phyloP scores from a whole-genome alignment of 768 basidiomycete genomes.

The Suillus luteus region DNA sequence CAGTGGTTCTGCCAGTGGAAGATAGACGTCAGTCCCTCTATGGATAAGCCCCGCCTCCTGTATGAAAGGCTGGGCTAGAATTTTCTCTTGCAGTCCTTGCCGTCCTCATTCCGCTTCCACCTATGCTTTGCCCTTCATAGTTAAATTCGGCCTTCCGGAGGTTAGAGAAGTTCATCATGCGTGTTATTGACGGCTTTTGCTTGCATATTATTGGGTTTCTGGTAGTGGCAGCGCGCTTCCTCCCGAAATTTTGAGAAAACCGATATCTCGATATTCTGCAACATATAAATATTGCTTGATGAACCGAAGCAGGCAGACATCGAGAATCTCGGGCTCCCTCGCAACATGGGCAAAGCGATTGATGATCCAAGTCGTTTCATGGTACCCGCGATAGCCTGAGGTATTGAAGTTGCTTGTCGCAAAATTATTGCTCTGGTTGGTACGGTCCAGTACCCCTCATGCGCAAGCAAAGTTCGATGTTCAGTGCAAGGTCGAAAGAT shows the following conservation, averaged over 20 bases:
- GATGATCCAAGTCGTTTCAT: conserved; percentile 99
- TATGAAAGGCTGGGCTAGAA: too few species aligned
- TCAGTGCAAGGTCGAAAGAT: not conserved
- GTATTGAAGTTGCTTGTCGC: conserved; percentile 68
- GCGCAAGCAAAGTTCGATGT: not conserved
- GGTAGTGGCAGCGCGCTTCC: conserved; percentile 97
- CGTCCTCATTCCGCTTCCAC: conserved; percentile 80
- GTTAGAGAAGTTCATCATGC: conserved; percentile 94
- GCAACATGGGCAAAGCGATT: conserved; percentile 99
- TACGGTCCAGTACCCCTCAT: conserved; percentile 9
- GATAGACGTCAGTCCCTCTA: too few species aligned
- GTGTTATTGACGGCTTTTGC: conserved; percentile 99
- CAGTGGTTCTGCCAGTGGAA: too few species aligned
- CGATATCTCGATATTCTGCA: conserved; percentile 99
- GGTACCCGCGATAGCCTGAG: conserved; percentile 93
- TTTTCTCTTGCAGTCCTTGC: conserved; percentile 44
- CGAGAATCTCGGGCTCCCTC: conserved; percentile 92
- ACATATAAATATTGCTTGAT: conserved; percentile 94
- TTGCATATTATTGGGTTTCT: conserved; percentile 89
- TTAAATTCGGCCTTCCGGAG: conserved; percentile 98
- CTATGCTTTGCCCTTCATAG: conserved; percentile 83
- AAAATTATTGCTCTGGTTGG: conserved; percentile 51
- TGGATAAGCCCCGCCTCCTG: too few species aligned
- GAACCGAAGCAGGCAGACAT: conserved; percentile 94
- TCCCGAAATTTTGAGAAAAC: conserved; percentile 96